Evolutionary conservation across 148 eudicot species (phyloP), one percentile per base, ranked within the genome.

Genomic region (Fagopyrum homotropicum): DNA sequence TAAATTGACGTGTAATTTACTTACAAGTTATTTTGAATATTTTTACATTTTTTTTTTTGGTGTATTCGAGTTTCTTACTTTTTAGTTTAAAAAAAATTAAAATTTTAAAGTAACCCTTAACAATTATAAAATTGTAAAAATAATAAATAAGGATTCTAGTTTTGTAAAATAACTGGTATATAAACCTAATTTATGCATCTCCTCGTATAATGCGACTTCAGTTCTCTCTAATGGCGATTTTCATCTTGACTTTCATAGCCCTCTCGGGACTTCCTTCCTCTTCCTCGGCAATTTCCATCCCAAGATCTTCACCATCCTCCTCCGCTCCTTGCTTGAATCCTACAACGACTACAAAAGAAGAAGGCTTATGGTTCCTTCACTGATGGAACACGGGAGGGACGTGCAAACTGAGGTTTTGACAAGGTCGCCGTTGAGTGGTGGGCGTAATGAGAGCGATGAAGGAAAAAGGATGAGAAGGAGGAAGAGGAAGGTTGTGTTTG

Each of bases 251-350:
- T 88, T 86, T 85, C 88, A 91, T 2, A 87, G 75, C 78, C 19
- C 87, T 1, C 78, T 92, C 54, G 96, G 88, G 61, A 79, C 75
- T 9, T 93, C 97, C 76, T 94, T 90, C 72, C 90, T 94, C 43
- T 91, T 87, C 88, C 75, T 94, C 17, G 98, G 92, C 12, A 92
- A 94, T 47, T 80, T 91, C 74, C 98, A 94, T 81, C 98, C 98
- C 17, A 88, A 90, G 16, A 75, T 86, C 81, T 89, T 89, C 85
- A 88, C 91, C 35, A 85, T 82, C 57, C 93, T 93, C 73, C 79
- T 93, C 75, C 85, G 97, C 9, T 89, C 90, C 12, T 86, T 87
- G 26, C 84, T 91, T 54, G 86, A 85, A 1, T 78, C 74, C 50
- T 76, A 74, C 1, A 80, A 82, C 14, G 80, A 79, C 0, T 61